Evolutionary conservation across 1,284 basidiomycete genomes (phyloP), one percentile per base, ranked within the genome.

Genomic region (Mycena sp.): DNA sequence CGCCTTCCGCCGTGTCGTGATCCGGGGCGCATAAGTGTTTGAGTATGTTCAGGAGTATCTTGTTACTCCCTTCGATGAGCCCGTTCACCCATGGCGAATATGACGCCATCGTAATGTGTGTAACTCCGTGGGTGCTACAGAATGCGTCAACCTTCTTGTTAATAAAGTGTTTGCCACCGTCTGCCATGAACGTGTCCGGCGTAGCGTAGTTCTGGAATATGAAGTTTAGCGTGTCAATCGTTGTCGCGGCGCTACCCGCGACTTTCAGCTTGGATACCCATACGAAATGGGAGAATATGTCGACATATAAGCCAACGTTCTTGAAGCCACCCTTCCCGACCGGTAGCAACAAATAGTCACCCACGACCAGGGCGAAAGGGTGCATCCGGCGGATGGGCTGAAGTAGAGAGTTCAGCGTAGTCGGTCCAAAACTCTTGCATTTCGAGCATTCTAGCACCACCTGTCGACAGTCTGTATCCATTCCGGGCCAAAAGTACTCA

Each of bases 111-210:
- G 76, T 58, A 1, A 76, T 68, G 7, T 69, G 63, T 9, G 70
- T 59, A 2, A 71, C 69, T 0, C 63, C 61, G 26, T 72, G 54
- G 11, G 65, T 51, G 4, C 65, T 48, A 40, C 77, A 81, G 57
- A 71, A 75, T 1, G 64, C 68, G 0, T 38, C 10, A 0, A 82
- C 74, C 2, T 76, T 71, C 0, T 73, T 50, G 59, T 76, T 78
- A 29, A 77, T 70, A 65, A 82, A 82, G 53, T 82, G 77, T 1
- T 67, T 67, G 0, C 81, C 77, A 0, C 78, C 74, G 38, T 83
- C 79, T 0, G 74, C 68, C 77, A 81, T 79, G 65, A 81, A 72
- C 0, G 69, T 70, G n/a, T 80, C 74, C 0, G 74, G 63, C 4
- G 73, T 28, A 0, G 63, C 44, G 53, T 73, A 78, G n/a, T n/a